Base-by-base conservation (phyloP, 2,329 filamentous ascomycete genomes). In the Colletotrichum sublineola region DNA sequence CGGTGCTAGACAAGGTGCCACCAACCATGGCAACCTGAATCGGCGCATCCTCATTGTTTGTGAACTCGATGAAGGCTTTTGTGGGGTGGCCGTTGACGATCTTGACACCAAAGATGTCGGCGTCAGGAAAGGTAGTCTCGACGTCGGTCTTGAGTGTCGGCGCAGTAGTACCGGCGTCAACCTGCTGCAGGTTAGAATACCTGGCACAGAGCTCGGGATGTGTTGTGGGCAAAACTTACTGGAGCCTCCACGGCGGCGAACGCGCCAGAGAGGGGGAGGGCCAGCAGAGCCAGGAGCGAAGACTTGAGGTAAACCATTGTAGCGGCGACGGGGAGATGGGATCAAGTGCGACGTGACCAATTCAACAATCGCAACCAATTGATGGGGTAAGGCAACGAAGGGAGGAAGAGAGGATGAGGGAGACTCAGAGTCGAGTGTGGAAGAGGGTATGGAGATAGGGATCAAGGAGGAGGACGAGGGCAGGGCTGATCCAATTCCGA, bases 91-190 rank as follows among this genome's bases (percentile, higher is more conserved):
- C 94, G 81, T 99, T 99, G 86, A 98, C 90, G 77, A 98, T 91
- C 89, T 97, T 97, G 77, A 98, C 91, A 78, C 96, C 96, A 77
- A 98, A 96, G 83, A 97, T 92, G 86, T 97, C 94, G 85, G 91
- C 81, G 80, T 92, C 86, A 83, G 89, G 84, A 86, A 91, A 89
- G 81, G 86, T 86, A 72, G 92, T 88, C 76, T 88, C 87, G 77
- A 92, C 84, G 67, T 91, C 89, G 81, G 93, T 91, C 75, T 90
- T 89, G 78, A 93, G 82, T 71, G 69, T 75, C 68, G 75, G 77
- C 72, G 62, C 60, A 15, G 75, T 63, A 48, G 74, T 75, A 48
- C 76, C 75, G 61, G 77, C 73, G 48, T 74, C 68, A 46, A 74
- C 76, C 68, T 77, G 38, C 68, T 29, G 75, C 74, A 42, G 67